These are phyloP conservation scores for Ophiocordyceps sinensis DNA, from an alignment of 2,329 filamentous ascomycete genomes.

Conservation along the genomic window DNA sequence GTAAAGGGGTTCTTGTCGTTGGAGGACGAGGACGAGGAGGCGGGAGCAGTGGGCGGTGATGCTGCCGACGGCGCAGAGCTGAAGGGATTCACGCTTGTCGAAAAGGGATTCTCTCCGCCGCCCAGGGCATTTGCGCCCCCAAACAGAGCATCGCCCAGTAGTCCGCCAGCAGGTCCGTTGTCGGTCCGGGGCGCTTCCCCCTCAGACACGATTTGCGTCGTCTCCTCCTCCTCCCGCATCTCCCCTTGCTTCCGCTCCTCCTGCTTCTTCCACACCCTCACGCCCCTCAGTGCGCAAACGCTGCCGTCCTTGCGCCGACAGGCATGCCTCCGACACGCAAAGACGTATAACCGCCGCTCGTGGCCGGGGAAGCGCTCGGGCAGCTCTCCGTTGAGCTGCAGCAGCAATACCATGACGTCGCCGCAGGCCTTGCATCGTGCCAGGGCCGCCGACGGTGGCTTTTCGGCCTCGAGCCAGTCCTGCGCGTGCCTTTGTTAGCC, in stretches of 20 bases:
- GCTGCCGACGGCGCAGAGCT: conserved; percentile 13
- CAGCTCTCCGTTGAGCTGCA: conserved; percentile 84
- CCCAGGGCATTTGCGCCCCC: conserved; percentile 36
- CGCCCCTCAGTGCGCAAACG: conserved; percentile 58
- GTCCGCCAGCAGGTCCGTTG: conserved; percentile 10
- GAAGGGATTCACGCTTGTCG: conserved; percentile 36
- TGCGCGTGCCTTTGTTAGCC: conserved; percentile 16
- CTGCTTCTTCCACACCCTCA: conserved; percentile 37
- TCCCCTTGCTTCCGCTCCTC: conserved; percentile 16
- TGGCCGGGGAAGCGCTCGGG: conserved; percentile 76
- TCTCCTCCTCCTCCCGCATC: conserved; percentile 15
- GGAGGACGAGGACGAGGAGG: too few species aligned
- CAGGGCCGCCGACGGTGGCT: conserved; percentile 58
- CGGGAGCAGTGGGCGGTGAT: conserved; percentile 4
- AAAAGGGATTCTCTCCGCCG: conserved; percentile 44
- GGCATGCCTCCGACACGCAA: conserved; percentile 61
- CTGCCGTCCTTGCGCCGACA: conserved; percentile 76
- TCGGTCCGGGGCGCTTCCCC: conserved; percentile 14
- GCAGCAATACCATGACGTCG: conserved; percentile 64
- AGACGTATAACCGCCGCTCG: conserved; percentile 77
- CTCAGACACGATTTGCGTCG: conserved; percentile 18
- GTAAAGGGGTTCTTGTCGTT: conserved; percentile 13
- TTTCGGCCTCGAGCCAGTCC: conserved; percentile 71
- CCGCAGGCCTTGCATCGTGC: conserved; percentile 84
- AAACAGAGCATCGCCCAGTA: conserved; percentile 54